Base-by-base conservation (phyloP, 2,329 filamentous ascomycete genomes). In the Aspergillus sp. region DNA sequence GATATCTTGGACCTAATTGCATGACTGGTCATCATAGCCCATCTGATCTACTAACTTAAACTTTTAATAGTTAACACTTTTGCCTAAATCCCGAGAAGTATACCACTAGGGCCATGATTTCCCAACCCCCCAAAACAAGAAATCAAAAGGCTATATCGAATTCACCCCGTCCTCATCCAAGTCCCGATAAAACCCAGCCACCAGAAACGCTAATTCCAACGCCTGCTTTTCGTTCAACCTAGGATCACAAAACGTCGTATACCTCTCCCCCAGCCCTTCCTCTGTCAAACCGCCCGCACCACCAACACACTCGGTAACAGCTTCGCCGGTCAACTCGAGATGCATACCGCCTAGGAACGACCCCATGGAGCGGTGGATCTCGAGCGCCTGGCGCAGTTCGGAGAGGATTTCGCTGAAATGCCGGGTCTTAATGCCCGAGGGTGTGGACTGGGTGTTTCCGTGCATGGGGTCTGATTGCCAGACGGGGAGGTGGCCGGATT, bases 381-480 rank as follows among this genome's bases (percentile, higher is more conserved):
- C 76, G 43, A 97, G 76, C 1, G 90, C 90, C 59, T 88, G 82
- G 51, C 83, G 81, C 39, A 98, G 77, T 73, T 98, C 93, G 1
- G 80, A 80, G 64, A 96, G 83, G 59, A 98, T 95, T 64, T 93
- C 86, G 52, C 80, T 80, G 75, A 98, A 98, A 46, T 86, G 84
- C 10, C 93, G 81, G 1, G 93, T 98, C 75, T 98, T 98, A 71
- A 96, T 81, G 28, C 89, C 89, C 0, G 79, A 73, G 0, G 80
- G 77, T 0, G 87, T 91, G 42, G 75, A 74, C 42, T 77, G 74
- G 1, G 79, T 82, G 63, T 84, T 84, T 29, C 93, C 93, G 70
- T 98, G 93, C 93, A 98, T 98, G 26, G 93, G 93, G 69, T 98
- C 93, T 71, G 91, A 97, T 72, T 97, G 93, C 91, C 91, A 97